A percentile compares a stretch with the other conserved stretches of the same genome.
Evolutionary conservation across 1,284 basidiomycete genomes (phyloP).

Genomic region (Ganoderma lingzhi): DNA sequence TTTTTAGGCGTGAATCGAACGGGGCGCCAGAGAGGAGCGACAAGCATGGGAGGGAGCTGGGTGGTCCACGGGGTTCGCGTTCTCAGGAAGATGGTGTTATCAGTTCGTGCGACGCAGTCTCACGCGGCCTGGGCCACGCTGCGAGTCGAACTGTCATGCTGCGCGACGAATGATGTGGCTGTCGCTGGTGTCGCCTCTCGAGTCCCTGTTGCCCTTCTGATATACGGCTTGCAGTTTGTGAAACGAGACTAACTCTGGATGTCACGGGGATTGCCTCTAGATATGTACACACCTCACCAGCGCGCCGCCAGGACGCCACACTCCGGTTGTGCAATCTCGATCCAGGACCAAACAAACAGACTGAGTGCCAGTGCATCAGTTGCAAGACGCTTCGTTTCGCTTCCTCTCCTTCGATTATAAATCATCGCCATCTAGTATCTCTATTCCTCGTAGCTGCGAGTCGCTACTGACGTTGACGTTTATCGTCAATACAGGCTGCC

Average conservation of each 20-base stretch:
- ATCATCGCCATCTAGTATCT: not conserved
- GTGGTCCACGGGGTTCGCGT: not conserved
- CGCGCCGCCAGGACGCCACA: not conserved
- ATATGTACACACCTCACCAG: too few species aligned
- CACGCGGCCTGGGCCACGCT: slow-evolving; percentile 6
- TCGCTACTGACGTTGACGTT: not conserved
- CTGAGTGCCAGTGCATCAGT: not conserved
- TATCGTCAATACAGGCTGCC: not conserved
- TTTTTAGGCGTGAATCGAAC: not conserved
- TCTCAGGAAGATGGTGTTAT: slow-evolving; percentile 10
- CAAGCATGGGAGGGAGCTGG: not conserved
- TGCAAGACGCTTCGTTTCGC: not conserved
- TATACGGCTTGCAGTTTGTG: too few species aligned
- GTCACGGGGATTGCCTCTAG: too few species aligned
- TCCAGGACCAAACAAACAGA: not conserved
- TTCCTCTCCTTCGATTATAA: not conserved
- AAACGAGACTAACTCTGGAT: too few species aligned
- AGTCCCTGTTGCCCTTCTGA: too few species aligned
- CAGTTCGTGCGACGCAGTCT: slow-evolving; percentile 13
- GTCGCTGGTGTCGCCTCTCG: not conserved
- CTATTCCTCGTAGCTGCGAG: too few species aligned
- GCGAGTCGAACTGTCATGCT: not conserved
- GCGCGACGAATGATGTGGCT: not conserved
- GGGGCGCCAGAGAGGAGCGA: slow-evolving; percentile 4
- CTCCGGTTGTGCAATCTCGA: not conserved